Conservation (phyloP, 2,329 filamentous ascomycete species). For the Talaromyces sp. region DNA sequence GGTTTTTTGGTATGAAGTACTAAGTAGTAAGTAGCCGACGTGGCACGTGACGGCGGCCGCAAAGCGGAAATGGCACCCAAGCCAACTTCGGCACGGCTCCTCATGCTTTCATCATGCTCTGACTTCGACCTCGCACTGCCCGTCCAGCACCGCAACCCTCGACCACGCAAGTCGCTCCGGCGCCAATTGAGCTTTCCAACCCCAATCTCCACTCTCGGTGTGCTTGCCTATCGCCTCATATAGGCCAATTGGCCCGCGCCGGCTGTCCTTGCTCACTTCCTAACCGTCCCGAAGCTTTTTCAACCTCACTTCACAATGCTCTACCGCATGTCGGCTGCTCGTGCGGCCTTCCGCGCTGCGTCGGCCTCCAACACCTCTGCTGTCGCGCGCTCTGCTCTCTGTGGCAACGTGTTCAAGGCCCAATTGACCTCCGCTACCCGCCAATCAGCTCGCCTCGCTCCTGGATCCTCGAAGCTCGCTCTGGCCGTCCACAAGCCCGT, state of each 20-base stretch:
- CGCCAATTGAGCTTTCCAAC: conserved; percentile 26
- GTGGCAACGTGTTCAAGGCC: conserved; percentile 38
- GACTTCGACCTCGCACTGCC: conserved; percentile 6
- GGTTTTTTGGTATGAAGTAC: background rate
- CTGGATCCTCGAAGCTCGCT: conserved; percentile 32
- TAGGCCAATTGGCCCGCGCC: conserved; percentile 29
- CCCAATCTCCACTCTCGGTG: conserved; percentile 24
- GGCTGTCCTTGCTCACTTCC: conserved; percentile 9
- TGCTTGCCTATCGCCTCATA: conserved; percentile 13
- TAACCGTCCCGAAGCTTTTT: conserved; percentile 25
- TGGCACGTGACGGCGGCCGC: conserved; percentile 18
- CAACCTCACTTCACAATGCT: conserved; percentile 34
- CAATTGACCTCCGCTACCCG: conserved; percentile 39
- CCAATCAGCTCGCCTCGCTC: conserved; percentile 27
- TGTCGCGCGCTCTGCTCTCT: conserved; percentile 32
- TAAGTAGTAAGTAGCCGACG: conserved; percentile 13
- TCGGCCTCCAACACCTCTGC: conserved; percentile 38
- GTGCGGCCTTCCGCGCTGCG: conserved; percentile 40
- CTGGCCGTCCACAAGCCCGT: conserved; percentile 41
- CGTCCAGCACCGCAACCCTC: conserved; percentile 5
- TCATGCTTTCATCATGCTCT: conserved; percentile 10
- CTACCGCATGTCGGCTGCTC: conserved; percentile 39
- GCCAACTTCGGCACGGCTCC: conserved; percentile 5
- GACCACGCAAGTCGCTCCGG: conserved; percentile 19
- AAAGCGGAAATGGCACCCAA: background rate